Conservation (phyloP, 495 filamentous ascomycete species). For the Penicillium ucsense region DNA sequence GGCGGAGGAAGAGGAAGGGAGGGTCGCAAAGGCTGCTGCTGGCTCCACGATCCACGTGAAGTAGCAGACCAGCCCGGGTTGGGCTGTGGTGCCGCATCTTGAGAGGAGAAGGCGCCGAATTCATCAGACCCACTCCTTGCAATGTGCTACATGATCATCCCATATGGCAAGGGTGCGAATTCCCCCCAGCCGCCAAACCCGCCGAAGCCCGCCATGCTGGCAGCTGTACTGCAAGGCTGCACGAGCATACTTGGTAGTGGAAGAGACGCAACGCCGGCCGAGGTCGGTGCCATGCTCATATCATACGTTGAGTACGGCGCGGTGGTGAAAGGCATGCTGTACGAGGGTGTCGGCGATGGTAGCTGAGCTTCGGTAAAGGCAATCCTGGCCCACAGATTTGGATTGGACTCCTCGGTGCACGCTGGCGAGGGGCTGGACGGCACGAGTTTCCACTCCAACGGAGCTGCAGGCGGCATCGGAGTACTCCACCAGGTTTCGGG, state of each 20-base stretch:
- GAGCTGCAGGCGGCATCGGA: slow-evolving; percentile 46
- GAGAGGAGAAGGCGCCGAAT: slow-evolving; percentile 6
- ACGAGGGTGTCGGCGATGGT: slow-evolving; percentile 66
- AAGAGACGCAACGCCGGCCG: slow-evolving; percentile 54
- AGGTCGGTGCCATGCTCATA: slow-evolving; percentile 49
- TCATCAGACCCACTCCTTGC: slow-evolving; percentile 6
- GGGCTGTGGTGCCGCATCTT: slow-evolving; percentile 5
- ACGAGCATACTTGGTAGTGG: slow-evolving; percentile 87
- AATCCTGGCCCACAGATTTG: slow-evolving; percentile 74
- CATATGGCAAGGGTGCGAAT: slow-evolving; percentile 47
- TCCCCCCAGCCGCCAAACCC: slow-evolving; percentile 62
- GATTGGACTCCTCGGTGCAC: slow-evolving; percentile 58
- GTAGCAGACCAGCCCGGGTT: slow-evolving; percentile 7
- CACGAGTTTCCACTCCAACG: slow-evolving; percentile 90
- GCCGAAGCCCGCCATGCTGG: slow-evolving; percentile 46
- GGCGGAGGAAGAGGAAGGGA: neutral
- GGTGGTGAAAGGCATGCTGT: slow-evolving; percentile 69
- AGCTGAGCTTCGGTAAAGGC: slow-evolving; percentile 58
- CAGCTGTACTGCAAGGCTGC: slow-evolving; percentile 64
- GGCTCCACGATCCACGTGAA: slow-evolving; percentile 12
- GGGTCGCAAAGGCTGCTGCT: neutral
- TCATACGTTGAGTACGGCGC: slow-evolving; percentile 62
- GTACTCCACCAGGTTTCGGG: slow-evolving; percentile 70
- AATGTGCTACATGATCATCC: slow-evolving; percentile 42
- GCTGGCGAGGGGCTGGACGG: slow-evolving; percentile 74